Evolutionary conservation across 257 asterid genomes (phyloP).

Genomic region (Solanum lycopersicoides): DNA sequence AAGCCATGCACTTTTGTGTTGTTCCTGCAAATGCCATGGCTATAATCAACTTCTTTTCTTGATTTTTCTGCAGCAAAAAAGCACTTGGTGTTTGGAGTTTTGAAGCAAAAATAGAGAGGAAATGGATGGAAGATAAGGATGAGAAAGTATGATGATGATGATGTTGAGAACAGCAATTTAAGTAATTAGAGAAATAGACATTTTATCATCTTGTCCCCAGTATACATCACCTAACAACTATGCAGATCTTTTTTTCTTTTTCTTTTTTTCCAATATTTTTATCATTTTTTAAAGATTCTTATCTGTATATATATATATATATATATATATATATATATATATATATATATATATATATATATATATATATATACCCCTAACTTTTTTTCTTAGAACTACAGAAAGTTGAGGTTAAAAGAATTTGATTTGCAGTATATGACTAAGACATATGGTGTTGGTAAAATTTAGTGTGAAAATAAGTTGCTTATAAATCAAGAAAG

Average conservation of each 20-base stretch:
- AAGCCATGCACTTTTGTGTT: constrained; percentile 96
- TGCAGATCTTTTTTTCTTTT: not conserved
- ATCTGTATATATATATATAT: not conserved
- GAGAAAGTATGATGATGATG: constrained; percentile 4
- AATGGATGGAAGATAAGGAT: constrained; percentile 16
- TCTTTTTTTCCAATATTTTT: not conserved
- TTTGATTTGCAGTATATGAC: not conserved
- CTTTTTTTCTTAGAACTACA: not conserved
- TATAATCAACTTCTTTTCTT: not conserved
- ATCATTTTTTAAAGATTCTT: not conserved
- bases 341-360: not conserved
- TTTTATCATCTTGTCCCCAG: constrained; percentile 30
- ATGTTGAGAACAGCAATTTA: constrained; percentile 10
- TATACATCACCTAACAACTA: constrained; percentile 25
- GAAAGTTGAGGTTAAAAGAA: not conserved
- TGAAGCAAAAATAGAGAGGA: not conserved
- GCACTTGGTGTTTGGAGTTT: not conserved
- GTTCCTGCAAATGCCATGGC: constrained; percentile 97
- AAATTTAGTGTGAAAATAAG: not conserved
- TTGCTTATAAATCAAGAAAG: not conserved
- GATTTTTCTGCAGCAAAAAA: not conserved
- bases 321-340: not conserved
- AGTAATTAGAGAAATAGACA: constrained; percentile 21
- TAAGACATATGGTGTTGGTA: not conserved
- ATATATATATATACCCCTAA: not conserved